Evolutionary conservation across 2,329 filamentous ascomycete genomes (phyloP), one percentile per base, ranked within the genome.

Genomic region (Monilinia aucupariae): DNA sequence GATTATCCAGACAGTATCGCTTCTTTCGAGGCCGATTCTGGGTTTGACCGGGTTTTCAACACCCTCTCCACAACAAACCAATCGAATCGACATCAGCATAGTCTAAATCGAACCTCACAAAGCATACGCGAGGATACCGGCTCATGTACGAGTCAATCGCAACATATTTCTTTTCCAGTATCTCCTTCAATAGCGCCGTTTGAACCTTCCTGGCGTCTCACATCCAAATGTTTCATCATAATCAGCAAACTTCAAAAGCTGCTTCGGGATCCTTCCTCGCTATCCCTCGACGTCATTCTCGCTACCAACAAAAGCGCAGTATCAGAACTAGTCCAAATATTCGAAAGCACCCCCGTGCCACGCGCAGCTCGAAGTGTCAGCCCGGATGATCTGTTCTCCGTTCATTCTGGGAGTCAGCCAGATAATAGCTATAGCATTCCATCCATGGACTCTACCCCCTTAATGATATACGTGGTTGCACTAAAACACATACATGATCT

Each of bases 281-380:
- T 53, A 2, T 61, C 59, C 17, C 59, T 61, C 13, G 59, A 61
- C 22, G 45, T 61, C 6, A 61, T 61, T 3, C 34, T 61, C 25
- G 48, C 59, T 9, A 61, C 48, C 25, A 61, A 61, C 13, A 61
- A 61, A 43, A 53, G 32, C 10, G 59, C 49, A 22, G 27, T 61
- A 7, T 52, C 59, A 10, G 48, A 61, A 20, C 48, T 61, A 10
- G n/a, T 15, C 15, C 47, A 52, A 12, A 52, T 53, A 25, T 32
- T 61, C 34, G 48, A 53, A 25, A 52, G 37, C 0, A 43, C 59
- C 39, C 17, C 6, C 0, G 1, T 15, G 25, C 27, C 30, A 20
- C 34, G 15, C 20, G 22, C 48, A 45, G 13, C 52, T n/a, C 20
- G 25, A 55, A 43, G 9, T 9, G 9, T 37, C 20, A 55, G 22